Conservation (phyloP, 2,329 filamentous ascomycete genomes). For the Aureobasidium subglaciale region DNA sequence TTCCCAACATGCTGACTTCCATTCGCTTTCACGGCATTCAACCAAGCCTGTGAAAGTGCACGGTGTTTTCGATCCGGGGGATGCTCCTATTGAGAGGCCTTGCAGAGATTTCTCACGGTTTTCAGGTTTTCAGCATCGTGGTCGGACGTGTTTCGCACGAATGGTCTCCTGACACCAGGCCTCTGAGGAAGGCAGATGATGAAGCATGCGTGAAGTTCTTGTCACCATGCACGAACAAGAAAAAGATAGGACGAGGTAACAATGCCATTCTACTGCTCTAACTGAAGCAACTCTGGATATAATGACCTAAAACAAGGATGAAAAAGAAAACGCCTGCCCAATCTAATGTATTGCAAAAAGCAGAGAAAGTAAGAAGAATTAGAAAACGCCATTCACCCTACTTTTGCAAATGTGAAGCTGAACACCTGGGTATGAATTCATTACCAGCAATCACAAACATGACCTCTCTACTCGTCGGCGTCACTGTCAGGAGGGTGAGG, state of each 20-base stretch:
- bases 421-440: neutral
- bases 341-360: slow-evolving; percentile 9
- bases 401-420: slow-evolving; percentile 9
- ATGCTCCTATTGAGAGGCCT: too few species aligned
- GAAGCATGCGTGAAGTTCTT: neutral
- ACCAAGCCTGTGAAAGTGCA: too few species aligned
- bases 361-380: neutral
- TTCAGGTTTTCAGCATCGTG: too few species aligned
- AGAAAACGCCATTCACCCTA: slow-evolving; percentile 8
- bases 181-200: too few species aligned
- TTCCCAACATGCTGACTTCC: too few species aligned
- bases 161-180: too few species aligned
- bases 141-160: too few species aligned
- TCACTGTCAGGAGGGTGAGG: slow-evolving; percentile 71
- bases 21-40: too few species aligned
- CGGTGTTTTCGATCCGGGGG: too few species aligned
- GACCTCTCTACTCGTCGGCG: slow-evolving; percentile 55
- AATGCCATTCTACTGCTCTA: slow-evolving; percentile 7
- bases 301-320: neutral
- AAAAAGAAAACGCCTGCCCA: neutral
- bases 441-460: slow-evolving; percentile 7
- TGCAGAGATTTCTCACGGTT: too few species aligned
- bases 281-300: slow-evolving; percentile 1
- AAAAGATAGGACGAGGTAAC: neutral
- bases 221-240: neutral